Evolutionary conservation across 148 eudicot genomes (phyloP).

Genomic region (Rhododendron ferrugineum): DNA sequence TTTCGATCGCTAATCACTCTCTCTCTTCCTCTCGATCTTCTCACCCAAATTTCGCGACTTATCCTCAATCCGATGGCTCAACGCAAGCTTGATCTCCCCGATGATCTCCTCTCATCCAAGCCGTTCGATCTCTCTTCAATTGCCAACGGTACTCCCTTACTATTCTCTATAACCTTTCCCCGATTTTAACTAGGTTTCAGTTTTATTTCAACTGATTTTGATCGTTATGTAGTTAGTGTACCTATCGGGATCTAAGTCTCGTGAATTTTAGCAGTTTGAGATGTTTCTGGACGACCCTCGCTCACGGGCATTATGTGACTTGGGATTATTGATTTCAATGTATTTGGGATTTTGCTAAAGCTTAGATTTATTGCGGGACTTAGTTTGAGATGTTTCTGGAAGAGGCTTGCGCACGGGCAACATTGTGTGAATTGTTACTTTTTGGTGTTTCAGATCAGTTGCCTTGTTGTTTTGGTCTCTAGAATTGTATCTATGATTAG

Average conservation of each 20-base stretch:
- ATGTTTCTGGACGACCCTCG: too few species aligned
- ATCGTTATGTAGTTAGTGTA: neutral
- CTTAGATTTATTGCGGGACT: neutral
- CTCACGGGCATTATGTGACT: neutral
- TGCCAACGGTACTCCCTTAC: conserved; percentile 16
- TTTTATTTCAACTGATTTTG: neutral
- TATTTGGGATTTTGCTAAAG: neutral
- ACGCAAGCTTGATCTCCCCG: conserved; percentile 56
- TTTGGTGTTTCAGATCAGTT: neutral
- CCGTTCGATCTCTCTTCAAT: conserved; percentile 31
- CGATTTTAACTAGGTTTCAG: neutral
- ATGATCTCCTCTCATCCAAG: conserved; percentile 57
- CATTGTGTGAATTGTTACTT: neutral
- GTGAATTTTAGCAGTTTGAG: too few species aligned
- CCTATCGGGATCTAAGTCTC: neutral
- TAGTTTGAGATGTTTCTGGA: too few species aligned
- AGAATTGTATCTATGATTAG: neutral
- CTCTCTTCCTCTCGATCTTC: conserved; percentile 2
- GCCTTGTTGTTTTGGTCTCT: neutral
- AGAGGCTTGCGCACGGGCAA: too few species aligned
- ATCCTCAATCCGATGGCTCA: conserved; percentile 40
- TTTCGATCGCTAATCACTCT: neutral
- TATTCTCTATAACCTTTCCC: neutral
- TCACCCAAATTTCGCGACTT: conserved; percentile 17
- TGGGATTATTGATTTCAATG: conserved; percentile 17